Evolutionary conservation across 805 yeast species (phyloP).

Genomic region (Lachancea sp.): DNA sequence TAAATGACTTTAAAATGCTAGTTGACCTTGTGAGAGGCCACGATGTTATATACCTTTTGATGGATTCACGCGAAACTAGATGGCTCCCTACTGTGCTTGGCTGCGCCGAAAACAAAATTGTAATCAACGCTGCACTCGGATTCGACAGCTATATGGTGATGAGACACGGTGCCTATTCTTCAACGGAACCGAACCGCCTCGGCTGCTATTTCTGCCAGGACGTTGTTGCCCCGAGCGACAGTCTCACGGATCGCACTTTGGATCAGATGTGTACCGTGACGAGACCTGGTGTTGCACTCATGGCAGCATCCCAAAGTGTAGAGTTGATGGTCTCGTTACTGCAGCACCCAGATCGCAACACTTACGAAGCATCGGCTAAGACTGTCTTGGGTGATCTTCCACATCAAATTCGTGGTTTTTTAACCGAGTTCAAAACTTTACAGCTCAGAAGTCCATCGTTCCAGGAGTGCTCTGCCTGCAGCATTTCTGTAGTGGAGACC

Average conservation of each 20-base stretch:
- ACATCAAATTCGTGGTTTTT: conserved; percentile 87
- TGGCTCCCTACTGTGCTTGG: conserved; percentile 95
- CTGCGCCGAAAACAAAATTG: conserved; percentile 57
- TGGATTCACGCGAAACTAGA: conserved; percentile 93
- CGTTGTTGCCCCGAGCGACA: conserved; percentile 88
- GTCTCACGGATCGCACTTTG: conserved; percentile 76
- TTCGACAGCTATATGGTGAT: conserved; percentile 89
- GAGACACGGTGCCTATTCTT: conserved; percentile 68
- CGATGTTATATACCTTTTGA: conserved; percentile 72
- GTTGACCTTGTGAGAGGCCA: conserved; percentile 51
- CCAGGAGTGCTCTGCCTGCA: conserved; percentile 82
- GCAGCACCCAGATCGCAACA: conserved; percentile 55
- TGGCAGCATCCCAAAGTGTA: conserved; percentile 82
- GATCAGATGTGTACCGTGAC: conserved; percentile 99
- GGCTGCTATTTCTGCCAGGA: conserved; percentile 98
- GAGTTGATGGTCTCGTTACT: conserved; percentile 70
- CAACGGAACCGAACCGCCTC: conserved; percentile 35
- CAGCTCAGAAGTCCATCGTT: conserved; percentile 69
- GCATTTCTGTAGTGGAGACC: conserved; percentile 47
- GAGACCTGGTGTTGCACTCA: conserved; percentile 87
- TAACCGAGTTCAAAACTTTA: conserved; percentile 56
- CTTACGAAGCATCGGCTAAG: conserved; percentile 13
- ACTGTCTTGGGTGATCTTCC: conserved; percentile 66
- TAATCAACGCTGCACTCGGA: conserved; percentile 90
- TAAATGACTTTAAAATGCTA: conserved; percentile 46